Conservation (phyloP, 768 basidiomycete genomes). For the Lyophyllum shimeji region DNA sequence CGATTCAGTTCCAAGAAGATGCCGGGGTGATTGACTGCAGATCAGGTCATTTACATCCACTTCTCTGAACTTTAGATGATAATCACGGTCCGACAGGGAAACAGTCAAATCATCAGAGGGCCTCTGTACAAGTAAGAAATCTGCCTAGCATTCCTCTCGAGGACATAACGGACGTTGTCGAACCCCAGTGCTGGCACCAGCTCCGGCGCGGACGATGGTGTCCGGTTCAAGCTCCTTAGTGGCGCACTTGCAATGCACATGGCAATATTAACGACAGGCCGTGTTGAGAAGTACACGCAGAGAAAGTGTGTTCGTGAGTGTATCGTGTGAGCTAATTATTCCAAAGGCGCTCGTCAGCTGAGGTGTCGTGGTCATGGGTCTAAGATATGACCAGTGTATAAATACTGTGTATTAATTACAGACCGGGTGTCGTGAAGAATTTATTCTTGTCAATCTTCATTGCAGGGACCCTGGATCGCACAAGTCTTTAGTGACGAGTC, state of each 20-base stretch:
- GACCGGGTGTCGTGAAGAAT: no score
- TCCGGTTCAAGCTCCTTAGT: no score
- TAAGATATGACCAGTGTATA: neutral
- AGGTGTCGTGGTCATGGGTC: neutral
- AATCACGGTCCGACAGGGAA: neutral
- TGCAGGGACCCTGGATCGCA: no score
- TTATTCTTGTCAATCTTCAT: no score
- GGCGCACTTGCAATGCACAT: neutral
- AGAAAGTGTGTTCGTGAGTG: no score
- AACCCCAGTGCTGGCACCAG: neutral
- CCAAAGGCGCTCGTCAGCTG: neutral
- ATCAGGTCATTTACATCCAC: neutral
- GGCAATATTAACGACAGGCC: neutral
- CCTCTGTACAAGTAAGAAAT: no score
- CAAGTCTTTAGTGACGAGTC: no score
- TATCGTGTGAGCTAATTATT: neutral
- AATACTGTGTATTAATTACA: no score
- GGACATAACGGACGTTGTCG: no score
- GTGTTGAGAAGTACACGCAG: neutral
- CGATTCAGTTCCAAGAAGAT: neutral
- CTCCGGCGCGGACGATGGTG: no score
- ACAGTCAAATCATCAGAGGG: no score
- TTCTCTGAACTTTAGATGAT: neutral
- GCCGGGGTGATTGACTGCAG: neutral
- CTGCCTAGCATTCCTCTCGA: no score